Base-by-base conservation (phyloP, 148 eudicot species). In the Silene latifolia region DNA sequence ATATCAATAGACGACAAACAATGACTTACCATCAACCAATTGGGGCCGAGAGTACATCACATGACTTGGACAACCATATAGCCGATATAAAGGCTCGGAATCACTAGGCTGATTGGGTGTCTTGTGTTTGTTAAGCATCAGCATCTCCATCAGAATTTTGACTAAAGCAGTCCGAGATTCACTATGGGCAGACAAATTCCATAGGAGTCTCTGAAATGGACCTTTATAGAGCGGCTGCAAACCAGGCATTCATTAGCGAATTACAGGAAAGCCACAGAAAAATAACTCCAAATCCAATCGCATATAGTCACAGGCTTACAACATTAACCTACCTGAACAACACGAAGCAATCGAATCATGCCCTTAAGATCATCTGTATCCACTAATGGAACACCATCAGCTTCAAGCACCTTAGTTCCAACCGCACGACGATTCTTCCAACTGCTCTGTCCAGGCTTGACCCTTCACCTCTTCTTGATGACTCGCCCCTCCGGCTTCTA, bases 41-140 rank as follows among this genome's bases (percentile, higher is more conserved):
- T 92, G 99, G 67, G 99, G 93, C 53, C 97, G 98, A 79, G 98
- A 89, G 86, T 92, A 96, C 86, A 86, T 89, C 69, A 89, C 97
- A 62, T 96, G 92, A 82, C 96, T 88, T 85, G 91, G 97, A 75
- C 99, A 92, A 60, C 83, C 98, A 83, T 96, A 96, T 15, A 96
- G 84, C 78, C 98, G 85, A 75, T 90, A 89, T 74, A 91, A 84
- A 48, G 96, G 86, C 81, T 95, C 96, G 7, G 88, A 81, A 68
- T 88, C 84, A 86, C 69, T 80, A 72, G 64, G 73, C 77, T 74
- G 78, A 81, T 69, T 81, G 76, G 72, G 74, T 54, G 87, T 81
- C 83, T 89, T 90, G 63, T 85, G 80, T 67, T 81, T 79, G 72
- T 92, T 93, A 76, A 88, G 88, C 94, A 92, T 89, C 87, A 95